Percentiles rank a stretch among this genome's conserved stretches.
Conservation (phyloP, 129 eudicot species). For the Flaveria robusta region DNA sequence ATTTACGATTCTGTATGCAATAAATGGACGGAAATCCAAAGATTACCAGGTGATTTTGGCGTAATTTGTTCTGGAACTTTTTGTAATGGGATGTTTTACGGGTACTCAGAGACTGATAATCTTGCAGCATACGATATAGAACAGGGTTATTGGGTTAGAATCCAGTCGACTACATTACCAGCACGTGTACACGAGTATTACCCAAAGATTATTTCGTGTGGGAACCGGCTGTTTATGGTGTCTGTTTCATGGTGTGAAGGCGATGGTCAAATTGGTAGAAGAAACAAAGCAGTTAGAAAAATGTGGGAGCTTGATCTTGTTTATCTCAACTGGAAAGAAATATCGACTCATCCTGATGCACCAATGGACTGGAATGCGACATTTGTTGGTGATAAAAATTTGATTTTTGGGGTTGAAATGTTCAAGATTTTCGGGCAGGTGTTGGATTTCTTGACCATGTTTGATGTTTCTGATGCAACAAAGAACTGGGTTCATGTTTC, state of each 20-base stretch:
- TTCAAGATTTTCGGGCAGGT: slow-evolving; percentile 96
- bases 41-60: slow-evolving; percentile 79
- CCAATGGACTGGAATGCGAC: slow-evolving; percentile 98
- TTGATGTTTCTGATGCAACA: slow-evolving; percentile 48
- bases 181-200: slow-evolving; percentile 84
- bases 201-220: slow-evolving; percentile 73
- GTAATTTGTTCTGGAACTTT: slow-evolving; percentile 72
- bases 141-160: slow-evolving; percentile 68
- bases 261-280: slow-evolving; percentile 92
- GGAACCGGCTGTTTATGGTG: slow-evolving; percentile 68
- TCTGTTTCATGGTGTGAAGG: slow-evolving; percentile 99
- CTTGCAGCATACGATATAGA: slow-evolving; percentile 78
- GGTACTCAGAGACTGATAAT: slow-evolving; percentile 73
- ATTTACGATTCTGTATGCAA: slow-evolving; percentile 72
- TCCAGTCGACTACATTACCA: slow-evolving; percentile 56
- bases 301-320: slow-evolving; percentile 85
- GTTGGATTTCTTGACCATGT: slow-evolving; percentile 78
- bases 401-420: slow-evolving; percentile 92
- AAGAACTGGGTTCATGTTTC: slow-evolving; percentile 74
- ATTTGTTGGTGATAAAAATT: slow-evolving; percentile 67
- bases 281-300: slow-evolving; percentile 92
- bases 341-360: slow-evolving; percentile 86
- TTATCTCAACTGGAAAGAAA: slow-evolving; percentile 58
- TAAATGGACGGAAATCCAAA: slow-evolving; percentile 81
- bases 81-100: slow-evolving; percentile 68